Base-by-base conservation (phyloP, 139 green algal genomes). In the Diplosphaera chodatii region DNA sequence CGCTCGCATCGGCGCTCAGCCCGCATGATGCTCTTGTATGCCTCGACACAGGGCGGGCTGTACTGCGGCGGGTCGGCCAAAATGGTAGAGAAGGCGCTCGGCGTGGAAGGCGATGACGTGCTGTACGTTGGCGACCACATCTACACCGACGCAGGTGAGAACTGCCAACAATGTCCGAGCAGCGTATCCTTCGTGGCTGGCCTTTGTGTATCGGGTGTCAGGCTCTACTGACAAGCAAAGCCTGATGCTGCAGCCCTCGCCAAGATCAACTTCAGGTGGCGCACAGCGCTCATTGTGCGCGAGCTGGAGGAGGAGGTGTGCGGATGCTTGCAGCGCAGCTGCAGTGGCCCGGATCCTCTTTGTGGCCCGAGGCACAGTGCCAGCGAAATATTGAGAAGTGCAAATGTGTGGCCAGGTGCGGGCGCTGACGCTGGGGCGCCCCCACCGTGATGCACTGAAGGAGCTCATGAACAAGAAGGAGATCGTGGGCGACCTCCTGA, bases 41-140 rank as follows among this genome's bases (percentile, higher is more conserved):
- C 13, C 37, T 59, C 82, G 23, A 34, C 40, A 27, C 59, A 48
- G 29, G 93, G 94, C 2, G 94, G 94, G 28, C 81, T 98, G 13
- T 98, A 93, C 86, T 96, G 87, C 75, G 93, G 93, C 8, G 93
- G 93, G 40, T 82, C 68, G 70, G 86, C 92, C 1, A 66, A 75
- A 33, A 89, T 94, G 84, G 94, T 98, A 32, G 91, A 98, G 80
- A 83, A 91, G 64, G 91, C 93, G 0, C 84, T 98, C 55, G 87
- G 85, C 22, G 81, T 97, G 29, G 68, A 83, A 16, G 93, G 94
- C 18, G 91, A 98, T 34, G 88, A 96, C 68, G 90, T 97, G 13
- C 73, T 98, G 64, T 98, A 98, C 68, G 92, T 98, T 21, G 93
- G 94, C 0, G 93, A 97, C 74, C 91, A 96, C 82, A 92, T 93